Percentiles rank a stretch among this genome's conserved stretches.
Conservation (phyloP, 305 asterid genomes). For the Striga hermonthica region DNA sequence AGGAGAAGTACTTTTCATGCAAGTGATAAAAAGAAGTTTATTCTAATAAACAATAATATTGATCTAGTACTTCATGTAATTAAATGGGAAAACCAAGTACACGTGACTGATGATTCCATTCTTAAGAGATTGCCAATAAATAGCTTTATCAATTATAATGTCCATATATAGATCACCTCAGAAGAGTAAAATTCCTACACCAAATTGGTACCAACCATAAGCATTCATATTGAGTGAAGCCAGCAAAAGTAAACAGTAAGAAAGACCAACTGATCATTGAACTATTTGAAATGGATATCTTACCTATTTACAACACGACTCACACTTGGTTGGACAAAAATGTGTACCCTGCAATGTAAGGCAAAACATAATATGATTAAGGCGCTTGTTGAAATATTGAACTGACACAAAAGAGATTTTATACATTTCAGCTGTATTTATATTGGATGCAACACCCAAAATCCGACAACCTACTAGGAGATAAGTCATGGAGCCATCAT, state of each 20-base stretch:
- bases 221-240: conserved; percentile 5
- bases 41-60: conserved; percentile 10
- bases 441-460: conserved; percentile 16
- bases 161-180: conserved; percentile 10
- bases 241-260: conserved; percentile 16
- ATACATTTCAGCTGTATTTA: conserved; percentile 11
- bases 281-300: conserved; percentile 20
- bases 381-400: conserved; percentile 10
- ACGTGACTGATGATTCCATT: conserved; percentile 3
- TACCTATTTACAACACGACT: conserved; percentile 93
- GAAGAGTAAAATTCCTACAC: conserved; percentile 20
- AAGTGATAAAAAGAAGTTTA: neutral
- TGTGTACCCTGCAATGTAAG: conserved; percentile 76
- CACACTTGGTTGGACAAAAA: conserved; percentile 85
- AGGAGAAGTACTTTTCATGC: neutral
- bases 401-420: conserved; percentile 23
- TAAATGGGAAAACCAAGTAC: conserved; percentile 12
- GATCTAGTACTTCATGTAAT: neutral
- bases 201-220: conserved; percentile 5
- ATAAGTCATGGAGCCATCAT: conserved; percentile 24
- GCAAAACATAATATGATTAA: conserved; percentile 18
- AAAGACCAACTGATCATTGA: conserved; percentile 18
- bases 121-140: neutral
- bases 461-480: conserved; percentile 13
- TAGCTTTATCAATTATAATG: conserved; percentile 15